Evolutionary conservation across 352 stramenopile genomes (phyloP).

Genomic region (Globisporangium nodosum): DNA sequence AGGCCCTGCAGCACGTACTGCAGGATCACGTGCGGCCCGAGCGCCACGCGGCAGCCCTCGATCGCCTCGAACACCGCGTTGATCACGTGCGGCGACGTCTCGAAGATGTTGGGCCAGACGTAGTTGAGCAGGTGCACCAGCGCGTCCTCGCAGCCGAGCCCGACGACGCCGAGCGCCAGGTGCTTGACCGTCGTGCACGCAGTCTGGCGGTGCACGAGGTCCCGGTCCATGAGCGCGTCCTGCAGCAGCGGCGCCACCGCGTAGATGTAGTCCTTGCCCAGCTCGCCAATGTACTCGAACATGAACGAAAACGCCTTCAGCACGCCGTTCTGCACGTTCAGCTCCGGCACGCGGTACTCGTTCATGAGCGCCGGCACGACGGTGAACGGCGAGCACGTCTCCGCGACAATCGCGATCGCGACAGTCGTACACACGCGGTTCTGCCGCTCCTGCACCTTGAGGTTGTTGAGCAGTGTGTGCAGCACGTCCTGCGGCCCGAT

Average conservation of each 20-base stretch:
- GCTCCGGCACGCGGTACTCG: slow-evolving; percentile 98
- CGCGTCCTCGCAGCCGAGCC: slow-evolving; percentile 97
- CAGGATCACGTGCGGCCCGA: slow-evolving; percentile 95
- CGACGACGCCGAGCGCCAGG: slow-evolving; percentile 94
- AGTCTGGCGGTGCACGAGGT: slow-evolving; percentile 98
- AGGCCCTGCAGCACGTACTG: slow-evolving; percentile 98
- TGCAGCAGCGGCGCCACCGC: slow-evolving; percentile 97
- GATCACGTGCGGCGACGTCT: slow-evolving; percentile 98
- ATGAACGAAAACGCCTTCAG: slow-evolving; percentile 99
- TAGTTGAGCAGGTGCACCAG: slow-evolving; percentile 98
- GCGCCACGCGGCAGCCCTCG: slow-evolving; percentile 94
- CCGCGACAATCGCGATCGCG: slow-evolving; percentile 98
- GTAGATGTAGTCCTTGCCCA: slow-evolving; percentile 99
- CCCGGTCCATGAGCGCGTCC: slow-evolving; percentile 98
- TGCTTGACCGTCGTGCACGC: slow-evolving; percentile 98
- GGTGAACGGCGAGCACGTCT: slow-evolving; percentile 99
- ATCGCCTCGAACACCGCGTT: slow-evolving; percentile 98
- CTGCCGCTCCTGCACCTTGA: slow-evolving; percentile 99
- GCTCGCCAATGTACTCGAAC: slow-evolving; percentile 99
- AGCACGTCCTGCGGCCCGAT: slow-evolving; percentile 99
- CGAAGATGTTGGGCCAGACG: slow-evolving; percentile 99
- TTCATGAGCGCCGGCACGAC: slow-evolving; percentile 99
- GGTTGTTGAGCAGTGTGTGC: slow-evolving; percentile 98
- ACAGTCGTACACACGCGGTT: slow-evolving; percentile 99
- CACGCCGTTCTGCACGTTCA: slow-evolving; percentile 99